phyloP scores from a whole-genome alignment of 768 basidiomycete species.

The Tricholomella constricta region DNA sequence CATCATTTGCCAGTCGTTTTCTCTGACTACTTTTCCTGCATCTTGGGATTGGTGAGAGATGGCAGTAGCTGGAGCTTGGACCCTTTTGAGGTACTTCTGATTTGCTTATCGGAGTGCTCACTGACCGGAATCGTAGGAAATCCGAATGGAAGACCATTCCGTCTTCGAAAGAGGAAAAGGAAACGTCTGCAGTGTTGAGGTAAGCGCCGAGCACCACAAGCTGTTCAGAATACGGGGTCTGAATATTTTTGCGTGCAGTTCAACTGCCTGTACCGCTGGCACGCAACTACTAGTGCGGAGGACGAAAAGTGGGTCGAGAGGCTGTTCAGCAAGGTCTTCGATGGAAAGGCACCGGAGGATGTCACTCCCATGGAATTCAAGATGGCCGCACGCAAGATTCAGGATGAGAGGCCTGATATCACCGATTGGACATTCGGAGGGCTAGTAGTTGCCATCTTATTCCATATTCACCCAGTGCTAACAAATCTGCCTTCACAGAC shows the following conservation, averaged over 20 bases:
- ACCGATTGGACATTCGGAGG: conserved; percentile 68
- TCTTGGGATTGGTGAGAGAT: conserved; percentile 75
- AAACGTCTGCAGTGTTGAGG: conserved; percentile 83
- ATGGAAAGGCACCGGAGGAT: conserved; percentile 49
- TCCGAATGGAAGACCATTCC: conserved; percentile 60
- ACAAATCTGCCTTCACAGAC: conserved; percentile 34
- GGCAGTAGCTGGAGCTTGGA: conserved; percentile 78
- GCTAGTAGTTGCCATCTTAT: conserved; percentile 38
- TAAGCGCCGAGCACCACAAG: conserved; percentile 25
- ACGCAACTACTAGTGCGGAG: conserved; percentile 71
- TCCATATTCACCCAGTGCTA: background rate
- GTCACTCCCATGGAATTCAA: conserved; percentile 54
- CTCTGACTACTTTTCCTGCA: conserved; percentile 80
- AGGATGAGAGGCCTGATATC: conserved; percentile 44
- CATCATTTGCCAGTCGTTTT: conserved; percentile 52
- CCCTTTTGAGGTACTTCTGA: conserved; percentile 63
- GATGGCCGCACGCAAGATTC: conserved; percentile 38
- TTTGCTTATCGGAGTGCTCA: background rate
- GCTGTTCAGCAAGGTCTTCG: conserved; percentile 55
- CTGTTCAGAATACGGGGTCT: background rate
- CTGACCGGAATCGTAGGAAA: conserved; percentile 47
- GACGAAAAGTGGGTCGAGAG: conserved; percentile 71
- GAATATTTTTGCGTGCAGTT: conserved; percentile 48
- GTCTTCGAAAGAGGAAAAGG: conserved; percentile 80
- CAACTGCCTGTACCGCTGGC: conserved; percentile 85